Conservation (phyloP, 73 alveolate species). For the Blepharisma stoltei region DNA sequence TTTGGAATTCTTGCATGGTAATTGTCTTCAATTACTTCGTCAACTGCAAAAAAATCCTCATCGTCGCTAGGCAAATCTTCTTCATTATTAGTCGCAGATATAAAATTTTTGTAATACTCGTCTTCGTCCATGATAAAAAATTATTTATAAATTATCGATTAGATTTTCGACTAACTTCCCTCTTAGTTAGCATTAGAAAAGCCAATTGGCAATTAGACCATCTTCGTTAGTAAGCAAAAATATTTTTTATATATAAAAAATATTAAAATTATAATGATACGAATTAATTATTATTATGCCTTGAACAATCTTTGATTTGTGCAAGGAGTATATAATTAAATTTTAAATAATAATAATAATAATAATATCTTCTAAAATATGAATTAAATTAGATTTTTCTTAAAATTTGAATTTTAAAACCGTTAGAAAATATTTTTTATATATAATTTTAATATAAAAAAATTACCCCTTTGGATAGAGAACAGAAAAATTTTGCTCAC, state of each 20-base stretch:
- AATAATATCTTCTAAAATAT: neutral
- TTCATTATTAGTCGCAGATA: neutral
- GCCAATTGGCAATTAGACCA: neutral
- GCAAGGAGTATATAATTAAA: too few species aligned
- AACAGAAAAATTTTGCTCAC: too few species aligned
- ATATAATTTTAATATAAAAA: too few species aligned
- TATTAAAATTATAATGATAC: too few species aligned
- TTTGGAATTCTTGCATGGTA: neutral
- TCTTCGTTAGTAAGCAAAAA: neutral
- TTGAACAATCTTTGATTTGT: neutral
- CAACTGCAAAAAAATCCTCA: neutral
- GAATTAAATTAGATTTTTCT: too few species aligned
- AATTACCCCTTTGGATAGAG: neutral
- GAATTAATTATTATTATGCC: neutral
- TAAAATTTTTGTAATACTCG: neutral
- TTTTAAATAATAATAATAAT: too few species aligned
- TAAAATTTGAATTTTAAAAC: too few species aligned
- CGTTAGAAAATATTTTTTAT: too few species aligned
- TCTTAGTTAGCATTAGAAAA: neutral
- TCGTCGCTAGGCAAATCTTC: slow-evolving; percentile 15
- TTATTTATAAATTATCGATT: neutral
- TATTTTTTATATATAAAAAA: too few species aligned
- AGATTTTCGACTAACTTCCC: neutral
- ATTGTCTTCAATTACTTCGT: neutral
- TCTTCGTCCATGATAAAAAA: neutral